Evolutionary conservation across 2,329 filamentous ascomycete genomes (phyloP), one percentile per base, ranked within the genome.

Genomic region (Nigrospora oryzae): DNA sequence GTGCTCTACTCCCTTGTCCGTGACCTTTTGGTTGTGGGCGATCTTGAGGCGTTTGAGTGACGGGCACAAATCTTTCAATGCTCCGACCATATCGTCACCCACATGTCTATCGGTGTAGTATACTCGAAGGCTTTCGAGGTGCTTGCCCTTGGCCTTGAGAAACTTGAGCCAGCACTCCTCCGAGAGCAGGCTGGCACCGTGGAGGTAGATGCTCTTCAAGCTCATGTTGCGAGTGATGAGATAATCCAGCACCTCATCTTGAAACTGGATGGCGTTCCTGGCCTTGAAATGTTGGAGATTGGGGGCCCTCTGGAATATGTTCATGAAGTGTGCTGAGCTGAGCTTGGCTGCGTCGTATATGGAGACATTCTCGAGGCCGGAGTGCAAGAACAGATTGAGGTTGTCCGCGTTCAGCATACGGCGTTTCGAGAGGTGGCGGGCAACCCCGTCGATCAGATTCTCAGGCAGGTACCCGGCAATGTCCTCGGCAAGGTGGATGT

Each of bases 261-360:
- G 95, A 71, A 96, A 84, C 58, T 95, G 90, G 41, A 93, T 86
- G n/a, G 84, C 88, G 56, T 90, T 91, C 40, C 85, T 81, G 11
- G 95, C 68, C 51, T 89, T 85, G 46, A 96, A 72, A 37, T 75
- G 75, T 54, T 79, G 79, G 44, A 95, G 68, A 6, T 72, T 73
- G 0, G 86, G 81, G 46, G 86, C 82, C 3, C 81, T 74, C 42
- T 89, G 84, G 50, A 96, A 89, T 36, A 95, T 87, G 51, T 83
- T 78, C 40, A 86, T 76, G 52, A 85, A 89, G 56, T 97, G 89
- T 52, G 89, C 79, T 2, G 79, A 76, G 40, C 78, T 76, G 11
- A 97, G 75, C 53, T 82, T 83, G 52, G 71, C 69, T 36, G 68
- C 72, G 52, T 83, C 79, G 51, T 81, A 83, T 19, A 83, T 68